Evolutionary conservation across 768 basidiomycete species (phyloP), one percentile per base, ranked within the genome.

Genomic region (Tricholoma saponaceum): DNA sequence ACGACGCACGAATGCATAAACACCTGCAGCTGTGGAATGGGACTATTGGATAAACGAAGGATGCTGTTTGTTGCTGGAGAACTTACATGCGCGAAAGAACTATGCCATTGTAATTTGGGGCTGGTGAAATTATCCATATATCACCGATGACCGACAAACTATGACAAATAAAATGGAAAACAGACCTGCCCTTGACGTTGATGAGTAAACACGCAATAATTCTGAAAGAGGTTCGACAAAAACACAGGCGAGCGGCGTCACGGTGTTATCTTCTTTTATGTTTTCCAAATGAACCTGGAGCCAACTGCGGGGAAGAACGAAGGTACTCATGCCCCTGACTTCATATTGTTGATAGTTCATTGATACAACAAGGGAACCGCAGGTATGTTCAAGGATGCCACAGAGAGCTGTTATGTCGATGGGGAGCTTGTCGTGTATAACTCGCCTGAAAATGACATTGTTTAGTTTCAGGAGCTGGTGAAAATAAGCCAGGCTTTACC

Each of bases 271-370:
- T 33, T n/a, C 5, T 12, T 30, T 57, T 23, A 1, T 60, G 33
- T 64, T 58, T 32, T 51, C 41, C 9, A 70, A 55, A 52, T 66
- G 51, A 12, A 56, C 54, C 14, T 70, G 33, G 16, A 84, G 62
- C 83, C 84, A 87, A 52, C 74, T 78, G 3, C 75, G 75, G 0
- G 86, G 86, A 25, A 87, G 72, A 3, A 78, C 76, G 0, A 83
- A 65, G 10, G 59, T 47, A 39, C 60, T 43, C 4, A 12, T 20
- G 8, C 59, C 41, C 4, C 32, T 30, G 20, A 44, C 20, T 62
- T 60, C 54, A 67, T 2, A 22, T 44, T 12, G 13, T 16, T 63
- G 0, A 26, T 26, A 26, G 0, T 14, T 26, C 10, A 18, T 47
- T 13, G 72, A 70, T 3, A 86, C 52, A 4, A 80, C 68, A 18